phyloP scores from a whole-genome alignment of 140 eudicot species.

The Stevia rebaudiana region DNA sequence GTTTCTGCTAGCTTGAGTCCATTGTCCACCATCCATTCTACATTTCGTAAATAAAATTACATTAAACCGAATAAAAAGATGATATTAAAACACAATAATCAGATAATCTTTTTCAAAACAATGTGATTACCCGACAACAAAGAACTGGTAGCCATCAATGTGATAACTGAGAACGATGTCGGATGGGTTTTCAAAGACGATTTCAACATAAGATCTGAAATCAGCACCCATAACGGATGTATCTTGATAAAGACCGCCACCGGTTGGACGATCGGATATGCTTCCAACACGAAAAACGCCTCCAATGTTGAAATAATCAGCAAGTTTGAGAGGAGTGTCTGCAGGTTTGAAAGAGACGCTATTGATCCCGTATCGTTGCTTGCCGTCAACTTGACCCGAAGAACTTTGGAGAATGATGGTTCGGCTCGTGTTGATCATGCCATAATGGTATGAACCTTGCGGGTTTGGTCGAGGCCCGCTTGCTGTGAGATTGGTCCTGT shows the following conservation, averaged over 20 bases:
- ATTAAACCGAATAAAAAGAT: not conserved
- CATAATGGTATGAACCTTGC: slow-evolving; percentile 95
- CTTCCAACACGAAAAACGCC: slow-evolving; percentile 76
- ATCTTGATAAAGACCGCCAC: slow-evolving; percentile 48
- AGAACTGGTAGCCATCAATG: slow-evolving; percentile 71
- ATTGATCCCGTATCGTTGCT: slow-evolving; percentile 83
- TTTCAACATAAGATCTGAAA: slow-evolving; percentile 63
- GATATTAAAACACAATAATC: not conserved
- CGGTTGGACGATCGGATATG: slow-evolving; percentile 55
- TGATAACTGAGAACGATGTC: slow-evolving; percentile 67
- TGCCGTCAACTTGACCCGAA: slow-evolving; percentile 61
- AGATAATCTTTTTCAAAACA: not conserved
- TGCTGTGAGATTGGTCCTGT: slow-evolving; percentile 90
- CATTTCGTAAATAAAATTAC: not conserved
- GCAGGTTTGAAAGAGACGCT: slow-evolving; percentile 71
- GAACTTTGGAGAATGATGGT: slow-evolving; percentile 68
- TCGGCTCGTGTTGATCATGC: slow-evolving; percentile 59
- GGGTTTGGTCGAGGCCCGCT: slow-evolving; percentile 99
- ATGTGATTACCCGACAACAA: slow-evolving; percentile 67
- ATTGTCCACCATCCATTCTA: slow-evolving; percentile 94
- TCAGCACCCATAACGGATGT: slow-evolving; percentile 74
- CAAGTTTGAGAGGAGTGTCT: slow-evolving; percentile 89
- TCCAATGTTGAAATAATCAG: slow-evolving; percentile 71
- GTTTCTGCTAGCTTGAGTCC: slow-evolving; percentile 61
- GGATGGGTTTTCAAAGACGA: slow-evolving; percentile 70